Evolutionary conservation across 2,329 filamentous ascomycete genomes (phyloP).

Genomic region (Penicillium sp.): DNA sequence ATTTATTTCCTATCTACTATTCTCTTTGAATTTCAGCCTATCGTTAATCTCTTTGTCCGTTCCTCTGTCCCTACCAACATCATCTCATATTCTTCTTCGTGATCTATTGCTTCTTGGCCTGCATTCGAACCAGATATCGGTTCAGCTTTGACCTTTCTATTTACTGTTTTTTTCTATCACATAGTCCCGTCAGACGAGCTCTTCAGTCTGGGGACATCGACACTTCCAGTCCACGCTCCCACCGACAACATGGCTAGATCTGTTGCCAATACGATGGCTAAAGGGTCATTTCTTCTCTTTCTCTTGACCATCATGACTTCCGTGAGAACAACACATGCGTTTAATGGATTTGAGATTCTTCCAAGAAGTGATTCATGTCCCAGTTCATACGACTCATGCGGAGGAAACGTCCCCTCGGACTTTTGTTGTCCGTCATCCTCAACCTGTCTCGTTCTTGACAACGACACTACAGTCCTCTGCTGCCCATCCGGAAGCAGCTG

Average conservation of each 20-base stretch:
- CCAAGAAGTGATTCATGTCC: slow-evolving; percentile 33
- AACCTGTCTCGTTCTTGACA: slow-evolving; percentile 45
- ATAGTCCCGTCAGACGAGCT: neutral
- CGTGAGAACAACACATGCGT: slow-evolving; percentile 22
- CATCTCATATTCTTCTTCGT: slow-evolving; percentile 1
- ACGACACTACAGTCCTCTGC: slow-evolving; percentile 45
- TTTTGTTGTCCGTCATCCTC: slow-evolving; percentile 47
- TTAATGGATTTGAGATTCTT: slow-evolving; percentile 16
- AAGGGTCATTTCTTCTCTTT: slow-evolving; percentile 17
- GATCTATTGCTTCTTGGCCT: slow-evolving; percentile 3
- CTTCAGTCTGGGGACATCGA: neutral
- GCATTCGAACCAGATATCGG: slow-evolving; percentile 1
- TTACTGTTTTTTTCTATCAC: neutral
- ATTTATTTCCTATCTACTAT: slow-evolving; percentile 1
- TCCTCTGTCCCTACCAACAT: slow-evolving; percentile 1
- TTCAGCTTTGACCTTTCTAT: neutral
- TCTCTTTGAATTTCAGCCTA: slow-evolving; percentile 11
- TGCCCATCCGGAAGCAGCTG: slow-evolving; percentile 47
- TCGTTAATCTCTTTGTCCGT: slow-evolving; percentile 7
- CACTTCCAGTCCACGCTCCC: neutral
- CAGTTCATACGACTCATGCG: slow-evolving; percentile 36
- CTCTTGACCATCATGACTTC: slow-evolving; percentile 25
- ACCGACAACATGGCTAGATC: slow-evolving; percentile 16
- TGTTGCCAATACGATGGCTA: neutral
- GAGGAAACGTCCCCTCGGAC: slow-evolving; percentile 38